Conservation (phyloP, 1,284 basidiomycete genomes). For the Phlebopus sp. region DNA sequence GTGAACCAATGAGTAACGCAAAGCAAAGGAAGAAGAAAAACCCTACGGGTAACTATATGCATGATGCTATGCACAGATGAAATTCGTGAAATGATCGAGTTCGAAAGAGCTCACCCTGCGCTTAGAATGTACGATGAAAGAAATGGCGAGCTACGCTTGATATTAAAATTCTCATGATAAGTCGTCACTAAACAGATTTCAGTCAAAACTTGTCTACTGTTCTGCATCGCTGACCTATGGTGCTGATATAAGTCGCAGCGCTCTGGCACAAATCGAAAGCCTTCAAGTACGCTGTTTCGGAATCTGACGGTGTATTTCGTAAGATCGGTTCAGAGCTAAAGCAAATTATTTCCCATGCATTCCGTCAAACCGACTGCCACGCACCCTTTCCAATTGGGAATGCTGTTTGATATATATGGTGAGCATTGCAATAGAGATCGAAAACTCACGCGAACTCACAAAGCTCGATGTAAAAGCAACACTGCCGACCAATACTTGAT, state of each 20-base stretch:
- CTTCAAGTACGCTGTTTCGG: conserved; percentile 43
- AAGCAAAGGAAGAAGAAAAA: conserved; percentile 8
- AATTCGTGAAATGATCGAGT: background rate
- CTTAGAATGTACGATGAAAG: conserved; percentile 73
- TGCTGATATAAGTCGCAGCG: conserved; percentile 72
- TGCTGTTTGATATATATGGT: conserved; percentile 36
- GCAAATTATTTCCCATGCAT: conserved; percentile 6
- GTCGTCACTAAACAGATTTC: conserved; percentile 44
- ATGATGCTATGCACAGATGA: conserved; percentile 59
- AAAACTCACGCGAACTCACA: conserved; percentile 49
- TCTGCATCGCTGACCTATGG: conserved; percentile 49
- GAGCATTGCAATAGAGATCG: conserved; percentile 6
- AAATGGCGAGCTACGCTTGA: conserved; percentile 67
- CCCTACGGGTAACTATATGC: conserved; percentile 74
- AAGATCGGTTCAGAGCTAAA: conserved; percentile 41
- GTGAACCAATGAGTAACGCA: conserved; percentile 3
- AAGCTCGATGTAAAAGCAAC: conserved; percentile 76
- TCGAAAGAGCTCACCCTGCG: conserved; percentile 56
- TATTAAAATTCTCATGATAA: conserved; percentile 59
- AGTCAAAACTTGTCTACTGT: conserved; percentile 6
- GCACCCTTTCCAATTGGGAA: conserved; percentile 67
- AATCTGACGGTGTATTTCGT: conserved; percentile 37
- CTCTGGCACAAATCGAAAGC: conserved; percentile 76
- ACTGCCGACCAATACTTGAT: conserved; percentile 78
- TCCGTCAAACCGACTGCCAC: conserved; percentile 1